Evolutionary conservation across 306 rosid species (phyloP).

Genomic region (Ammopiptanthus mongolicus): DNA sequence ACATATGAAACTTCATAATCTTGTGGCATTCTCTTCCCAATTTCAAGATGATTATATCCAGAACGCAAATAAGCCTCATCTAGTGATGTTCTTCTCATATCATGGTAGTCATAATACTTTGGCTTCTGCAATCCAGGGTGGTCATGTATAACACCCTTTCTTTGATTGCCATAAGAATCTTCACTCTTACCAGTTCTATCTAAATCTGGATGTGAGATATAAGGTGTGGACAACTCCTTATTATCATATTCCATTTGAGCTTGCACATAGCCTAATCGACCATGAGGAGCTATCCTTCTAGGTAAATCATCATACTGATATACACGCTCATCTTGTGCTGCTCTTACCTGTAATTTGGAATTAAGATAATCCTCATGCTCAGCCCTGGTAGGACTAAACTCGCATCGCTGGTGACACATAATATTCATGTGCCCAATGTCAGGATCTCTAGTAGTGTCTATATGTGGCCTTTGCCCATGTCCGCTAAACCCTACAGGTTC

Average conservation of each 20-base stretch:
- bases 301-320: conserved; percentile 49
- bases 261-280: conserved; percentile 43
- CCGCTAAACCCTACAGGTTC: conserved; percentile 41
- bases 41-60: conserved; percentile 38
- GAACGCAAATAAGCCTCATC: conserved; percentile 43
- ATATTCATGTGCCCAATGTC: conserved; percentile 43
- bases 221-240: conserved; percentile 46
- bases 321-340: conserved; percentile 39
- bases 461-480: conserved; percentile 45
- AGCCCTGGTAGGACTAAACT: conserved; percentile 43
- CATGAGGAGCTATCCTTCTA: conserved; percentile 51
- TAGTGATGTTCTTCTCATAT: conserved; percentile 49
- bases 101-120: conserved; percentile 42
- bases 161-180: conserved; percentile 35
- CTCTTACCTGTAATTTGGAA: conserved; percentile 37
- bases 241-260: conserved; percentile 41
- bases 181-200: conserved; percentile 44
- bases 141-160: conserved; percentile 36
- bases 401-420: conserved; percentile 32
- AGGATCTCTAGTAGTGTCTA: conserved; percentile 43
- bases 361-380: conserved; percentile 41
- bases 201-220: conserved; percentile 30
- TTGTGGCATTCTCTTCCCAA: conserved; percentile 46
- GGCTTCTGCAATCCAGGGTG: conserved; percentile 36
- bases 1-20: conserved; percentile 42